Base-by-base conservation (phyloP, 768 basidiomycete species). In the Peribolospora kevripleyi region DNA sequence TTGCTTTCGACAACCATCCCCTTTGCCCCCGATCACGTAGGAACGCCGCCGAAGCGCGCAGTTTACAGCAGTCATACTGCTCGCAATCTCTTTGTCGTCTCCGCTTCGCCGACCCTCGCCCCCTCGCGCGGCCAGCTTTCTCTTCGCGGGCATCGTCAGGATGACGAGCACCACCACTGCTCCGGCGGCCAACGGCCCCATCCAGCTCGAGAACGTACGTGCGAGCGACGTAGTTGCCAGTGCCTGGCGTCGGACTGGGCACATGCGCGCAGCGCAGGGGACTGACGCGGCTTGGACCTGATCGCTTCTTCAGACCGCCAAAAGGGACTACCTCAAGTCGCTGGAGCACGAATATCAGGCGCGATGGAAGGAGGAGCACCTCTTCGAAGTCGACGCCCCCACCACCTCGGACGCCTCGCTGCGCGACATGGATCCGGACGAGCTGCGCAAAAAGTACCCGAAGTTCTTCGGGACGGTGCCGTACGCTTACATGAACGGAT, bases 401-500 rank as follows among this genome's bases (percentile, higher is more conserved):
- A 59, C 55, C 41, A 59, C 62, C 36, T 63, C 63, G 57, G 51
- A 59, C 53, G 72, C 80, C 48, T 68, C 66, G 60, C 68, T 63
- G 50, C 57, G 70, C 55, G 78, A 77, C 56, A 74, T 82, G 51
- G 75, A 79, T 8, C 71, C 71, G 13, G 72, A 73, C 25, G 73
- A 90, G 64, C 70, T 91, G 63, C 72, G 74, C 58, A 72, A 80
- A 63, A 77, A 79, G 68, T 76, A 78, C 67, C 90, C 90, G 14
- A 97, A 95, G 72, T 97, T 90, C 86, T 83, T 95, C 65, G 93
- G 91, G 54, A 93, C 79, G 70, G 91, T 82, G 68, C 90, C 90
- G 52, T 93, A 73, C 70, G 84, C 87, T 5, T 98, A 98, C 74
- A 97, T 95, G 87, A 98, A 98, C 64, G 93, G 93, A 48, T 84